Base-by-base conservation (phyloP, 192 early-diverging fungal genomes). In the Phycomyces nitens region DNA sequence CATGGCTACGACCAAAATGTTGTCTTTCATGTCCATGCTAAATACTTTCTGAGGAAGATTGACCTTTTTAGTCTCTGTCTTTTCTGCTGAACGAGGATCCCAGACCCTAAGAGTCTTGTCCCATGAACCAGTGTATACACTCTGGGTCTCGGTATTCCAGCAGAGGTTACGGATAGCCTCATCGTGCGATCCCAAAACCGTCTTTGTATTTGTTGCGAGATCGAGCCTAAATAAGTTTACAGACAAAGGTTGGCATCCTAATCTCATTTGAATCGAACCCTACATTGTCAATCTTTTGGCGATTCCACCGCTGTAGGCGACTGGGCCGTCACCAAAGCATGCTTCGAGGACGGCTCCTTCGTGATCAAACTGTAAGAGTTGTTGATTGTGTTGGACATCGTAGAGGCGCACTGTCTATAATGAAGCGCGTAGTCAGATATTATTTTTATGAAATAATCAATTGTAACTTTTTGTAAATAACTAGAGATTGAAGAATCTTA, bases 121-220 rank as follows among this genome's bases (percentile, higher is more conserved):
- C 97, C 97, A 99, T 52, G 89, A 86, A 49, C 94, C 97, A 15
- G 93, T 87, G 18, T 92, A 69, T n/a, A 94, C 65, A 18, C 84
- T 69, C 26, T 78, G 89, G 88, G 76, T 77, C 21, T 76, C 66
- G 16, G 58, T 69, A 26, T 72, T 80, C 72, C 81, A 90, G 56
- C 82, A 83, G 20, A 95, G 75, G 16, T 85, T 81, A 11, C 85
- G 80, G 22, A 95, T 79, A 21, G 88, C 85, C 60, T 89, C 88
- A 16, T 93, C 90, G 60, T 98, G 96, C 4, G 71, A 68, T 21
- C 94, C 96, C 18, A 96, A 66, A 14, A 85, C 70, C 5, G 63
- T 79, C 27, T 83, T 77, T 7, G 70, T 79, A 15, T 73, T 64
- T 49, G 84, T 83, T 16, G 73, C 71, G 34, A 89, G 62, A 50